These are phyloP conservation scores for Plasmodium gallinaceum DNA, from an alignment of 169 alveolate genomes.

Conservation along the genomic window DNA sequence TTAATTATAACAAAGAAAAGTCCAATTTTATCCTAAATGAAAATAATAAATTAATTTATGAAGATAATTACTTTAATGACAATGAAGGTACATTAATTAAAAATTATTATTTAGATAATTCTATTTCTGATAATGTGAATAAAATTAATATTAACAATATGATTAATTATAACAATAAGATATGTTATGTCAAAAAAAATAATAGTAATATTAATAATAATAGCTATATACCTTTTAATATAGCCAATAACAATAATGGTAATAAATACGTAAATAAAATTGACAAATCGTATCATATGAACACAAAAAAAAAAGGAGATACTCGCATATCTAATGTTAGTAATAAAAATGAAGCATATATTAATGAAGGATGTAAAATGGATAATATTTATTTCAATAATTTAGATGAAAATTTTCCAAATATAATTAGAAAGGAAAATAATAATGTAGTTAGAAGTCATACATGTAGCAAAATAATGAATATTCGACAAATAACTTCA, in stretches of 20 bases:
- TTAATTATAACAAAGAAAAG: too few relatives aligned
- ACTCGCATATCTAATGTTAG: not conserved
- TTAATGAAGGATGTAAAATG: slow-evolving; percentile 9
- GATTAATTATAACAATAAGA: too few relatives aligned
- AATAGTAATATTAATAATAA: not conserved
- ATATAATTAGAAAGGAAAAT: slow-evolving; percentile 9
- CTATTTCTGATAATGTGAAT: too few relatives aligned
- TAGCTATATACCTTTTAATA: not conserved
- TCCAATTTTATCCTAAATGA: too few relatives aligned
- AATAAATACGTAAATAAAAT: not conserved
- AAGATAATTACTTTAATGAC: too few relatives aligned
- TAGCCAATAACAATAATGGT: not conserved
- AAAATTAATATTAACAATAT: too few relatives aligned
- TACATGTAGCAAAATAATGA: not conserved
- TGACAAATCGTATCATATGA: not conserved
- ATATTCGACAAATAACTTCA: not conserved
- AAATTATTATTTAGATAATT: too few relatives aligned
- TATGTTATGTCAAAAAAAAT: too few relatives aligned
- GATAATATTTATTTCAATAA: slow-evolving; percentile 20
- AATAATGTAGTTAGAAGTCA: not conserved
- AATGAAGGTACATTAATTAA: too few relatives aligned
- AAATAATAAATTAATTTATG: too few relatives aligned
- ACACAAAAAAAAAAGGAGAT: slow-evolving; percentile 1
- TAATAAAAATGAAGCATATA: slow-evolving; percentile 16
- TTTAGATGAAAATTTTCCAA: slow-evolving; percentile 2